Percentiles rank a stretch among this genome's conserved stretches.
Evolutionary conservation across 495 filamentous ascomycete species (phyloP).

Genomic region (Penicillium daleae): DNA sequence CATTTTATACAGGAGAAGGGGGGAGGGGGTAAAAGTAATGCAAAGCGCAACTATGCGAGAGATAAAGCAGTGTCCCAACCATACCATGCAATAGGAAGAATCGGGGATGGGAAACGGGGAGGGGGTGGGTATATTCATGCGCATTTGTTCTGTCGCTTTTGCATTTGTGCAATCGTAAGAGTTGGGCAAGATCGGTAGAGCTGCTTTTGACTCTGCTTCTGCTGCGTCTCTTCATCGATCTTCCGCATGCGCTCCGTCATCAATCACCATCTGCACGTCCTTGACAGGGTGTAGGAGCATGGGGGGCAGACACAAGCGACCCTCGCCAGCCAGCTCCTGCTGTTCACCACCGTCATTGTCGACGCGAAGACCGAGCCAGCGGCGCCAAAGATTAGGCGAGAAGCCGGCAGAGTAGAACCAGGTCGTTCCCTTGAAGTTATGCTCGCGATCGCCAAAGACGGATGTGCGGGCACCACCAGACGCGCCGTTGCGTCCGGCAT

Average conservation of each 20-base stretch:
- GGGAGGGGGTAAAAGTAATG: not conserved
- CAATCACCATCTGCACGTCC: constrained; percentile 76
- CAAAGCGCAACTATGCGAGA: constrained; percentile 19
- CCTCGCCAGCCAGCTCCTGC: constrained; percentile 75
- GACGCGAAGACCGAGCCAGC: constrained; percentile 85
- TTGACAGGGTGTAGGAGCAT: constrained; percentile 96
- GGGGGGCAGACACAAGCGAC: constrained; percentile 90
- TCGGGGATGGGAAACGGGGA: not conserved
- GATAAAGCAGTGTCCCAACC: constrained; percentile 17
- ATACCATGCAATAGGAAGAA: too few species aligned
- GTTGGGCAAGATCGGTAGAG: not conserved
- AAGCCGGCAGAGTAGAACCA: constrained; percentile 97
- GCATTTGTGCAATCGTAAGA: not conserved
- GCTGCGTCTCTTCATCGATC: constrained; percentile 22
- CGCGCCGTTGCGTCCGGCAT: constrained; percentile 81
- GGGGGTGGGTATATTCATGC: not conserved
- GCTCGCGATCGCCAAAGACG: constrained; percentile 84
- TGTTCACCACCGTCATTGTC: constrained; percentile 87
- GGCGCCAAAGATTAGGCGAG: constrained; percentile 76
- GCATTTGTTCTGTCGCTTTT: not conserved
- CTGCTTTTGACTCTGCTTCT: not conserved
- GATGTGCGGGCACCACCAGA: constrained; percentile 70
- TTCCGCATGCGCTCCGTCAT: constrained; percentile 45
- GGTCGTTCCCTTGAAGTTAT: constrained; percentile 84
- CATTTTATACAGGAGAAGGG: constrained; percentile 26